Evolutionary conservation across 768 basidiomycete species (phyloP).

Genomic region (Baorangia bicolor): DNA sequence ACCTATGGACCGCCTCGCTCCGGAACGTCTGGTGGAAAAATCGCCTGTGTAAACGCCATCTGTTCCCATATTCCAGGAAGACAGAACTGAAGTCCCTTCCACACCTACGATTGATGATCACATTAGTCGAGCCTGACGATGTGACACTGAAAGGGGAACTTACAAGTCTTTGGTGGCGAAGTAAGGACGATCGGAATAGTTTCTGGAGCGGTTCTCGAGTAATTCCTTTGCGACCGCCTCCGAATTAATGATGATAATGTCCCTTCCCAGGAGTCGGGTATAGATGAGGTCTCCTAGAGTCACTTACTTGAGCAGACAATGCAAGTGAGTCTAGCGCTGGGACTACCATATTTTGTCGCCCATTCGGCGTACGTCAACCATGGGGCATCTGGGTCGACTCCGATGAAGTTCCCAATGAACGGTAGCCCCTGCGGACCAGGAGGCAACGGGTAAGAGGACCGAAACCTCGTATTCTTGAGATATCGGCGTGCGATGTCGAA

Average conservation of each 20-base stretch:
- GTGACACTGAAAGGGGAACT: background rate
- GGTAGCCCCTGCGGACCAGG: slow-evolving; percentile 41
- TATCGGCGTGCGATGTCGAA: slow-evolving; percentile 9
- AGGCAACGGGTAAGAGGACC: slow-evolving; percentile 23
- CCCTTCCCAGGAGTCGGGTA: slow-evolving; percentile 44
- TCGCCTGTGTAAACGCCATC: slow-evolving; percentile 34
- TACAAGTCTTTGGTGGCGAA: slow-evolving; percentile 17
- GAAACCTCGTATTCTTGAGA: background rate
- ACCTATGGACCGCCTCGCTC: slow-evolving; percentile 22
- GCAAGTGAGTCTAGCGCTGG: background rate
- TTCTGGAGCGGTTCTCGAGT: slow-evolving; percentile 44
- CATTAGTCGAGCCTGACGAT: background rate
- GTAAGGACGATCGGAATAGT: slow-evolving; percentile 52
- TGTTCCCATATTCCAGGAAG: slow-evolving; percentile 32
- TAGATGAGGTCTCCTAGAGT: slow-evolving; percentile 46
- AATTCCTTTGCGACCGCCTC: slow-evolving; percentile 43
- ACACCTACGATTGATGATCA: slow-evolving; percentile 6
- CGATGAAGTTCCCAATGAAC: slow-evolving; percentile 38
- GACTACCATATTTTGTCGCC: slow-evolving; percentile 35
- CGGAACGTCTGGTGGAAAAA: slow-evolving; percentile 30
- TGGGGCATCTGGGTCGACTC: slow-evolving; percentile 31
- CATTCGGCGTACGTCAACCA: slow-evolving; percentile 41
- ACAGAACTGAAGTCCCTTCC: slow-evolving; percentile 23
- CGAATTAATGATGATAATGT: slow-evolving; percentile 47
- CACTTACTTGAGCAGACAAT: background rate